Evolutionary conservation across 768 basidiomycete species (phyloP), one percentile per base, ranked within the genome.

Genomic region (Mycena pura): DNA sequence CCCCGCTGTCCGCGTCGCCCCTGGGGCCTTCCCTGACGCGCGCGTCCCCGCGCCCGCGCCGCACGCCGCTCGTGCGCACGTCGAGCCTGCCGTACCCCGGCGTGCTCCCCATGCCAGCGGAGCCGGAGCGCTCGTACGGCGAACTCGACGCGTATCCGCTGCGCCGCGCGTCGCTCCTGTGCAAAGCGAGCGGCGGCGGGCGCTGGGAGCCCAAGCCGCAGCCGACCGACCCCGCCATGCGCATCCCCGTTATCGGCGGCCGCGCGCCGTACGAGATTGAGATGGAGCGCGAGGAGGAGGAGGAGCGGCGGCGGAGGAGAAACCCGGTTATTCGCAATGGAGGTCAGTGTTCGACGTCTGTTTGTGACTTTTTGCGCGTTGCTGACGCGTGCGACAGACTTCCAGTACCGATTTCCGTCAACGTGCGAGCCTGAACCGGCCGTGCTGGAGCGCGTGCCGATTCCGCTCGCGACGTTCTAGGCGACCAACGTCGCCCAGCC

Each of bases 161-260:
- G 21, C 80, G 83, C 40, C 84, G 86, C 55, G 84, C 86, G 3
- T 85, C 83, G 66, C 77, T 83, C 47, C 80, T 91, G 14, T 93
- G 91, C 77, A 93, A 93, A 67, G 88, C 87, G 1, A 84, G 85
- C 19, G 91, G 92, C 44, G 90, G 90, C 14, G 91, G 91, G 15
- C 85, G 92, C 31, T 93, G 91, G 91, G 84, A 85, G 64, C 91
- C 92, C 31, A 88, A 87, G 68, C 82, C 80, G 28, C 73, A 74
- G 10, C 76, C 80, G 2, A 76, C 74, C 63, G 65, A 81, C 57
- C 74, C 77, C 68, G 82, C 82, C 49, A 78, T 82, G 63, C 82
- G 87, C 13, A 73, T 85, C n/a, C 84, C 86, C 32, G 72, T 86
- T 39, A 87, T 87, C 1, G 90, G 90, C 9, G 81, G 81, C 67